Conservation (phyloP, 2,329 filamentous ascomycete species). For the Ceratocystis huliohia region DNA sequence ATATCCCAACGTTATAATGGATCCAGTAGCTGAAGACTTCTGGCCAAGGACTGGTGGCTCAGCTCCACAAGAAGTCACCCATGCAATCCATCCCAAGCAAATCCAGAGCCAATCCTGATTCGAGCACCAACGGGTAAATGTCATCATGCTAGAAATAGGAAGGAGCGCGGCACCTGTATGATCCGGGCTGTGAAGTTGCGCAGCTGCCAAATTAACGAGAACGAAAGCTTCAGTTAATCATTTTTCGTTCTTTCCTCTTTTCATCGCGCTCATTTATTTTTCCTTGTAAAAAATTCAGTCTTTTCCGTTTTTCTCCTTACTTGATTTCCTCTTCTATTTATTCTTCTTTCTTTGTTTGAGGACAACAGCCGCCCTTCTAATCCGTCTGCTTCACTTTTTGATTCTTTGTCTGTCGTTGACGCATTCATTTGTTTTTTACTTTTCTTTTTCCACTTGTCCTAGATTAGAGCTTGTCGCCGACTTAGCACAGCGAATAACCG, state of each 20-base stretch:
- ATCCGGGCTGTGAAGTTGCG: conserved; percentile 3
- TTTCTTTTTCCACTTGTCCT: not conserved
- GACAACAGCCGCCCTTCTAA: not conserved
- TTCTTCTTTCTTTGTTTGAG: not conserved
- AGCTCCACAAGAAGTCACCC: not conserved
- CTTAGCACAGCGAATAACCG: not conserved
- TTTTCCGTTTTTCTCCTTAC: not conserved
- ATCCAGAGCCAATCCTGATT: not conserved
- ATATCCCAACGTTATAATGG: not conserved
- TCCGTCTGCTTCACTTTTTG: not conserved
- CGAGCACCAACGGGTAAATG: not conserved
- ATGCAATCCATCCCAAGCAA: not conserved
- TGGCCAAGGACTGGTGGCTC: conserved; percentile 2
- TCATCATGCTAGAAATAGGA: conserved; percentile 2
- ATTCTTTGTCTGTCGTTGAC: not conserved
- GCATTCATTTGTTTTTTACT: not conserved
- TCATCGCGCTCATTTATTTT: not conserved
- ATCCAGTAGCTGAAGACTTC: not conserved
- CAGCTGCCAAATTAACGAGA: conserved; percentile 2
- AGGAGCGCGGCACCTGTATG: not conserved
- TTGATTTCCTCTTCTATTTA: not conserved
- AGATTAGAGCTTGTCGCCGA: not conserved
- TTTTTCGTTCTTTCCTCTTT: not conserved
- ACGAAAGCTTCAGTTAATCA: not conserved
- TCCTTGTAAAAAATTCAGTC: not conserved